Evolutionary conservation across 2,329 filamentous ascomycete species (phyloP).

Genomic region (Aureobasidium melanogenum): DNA sequence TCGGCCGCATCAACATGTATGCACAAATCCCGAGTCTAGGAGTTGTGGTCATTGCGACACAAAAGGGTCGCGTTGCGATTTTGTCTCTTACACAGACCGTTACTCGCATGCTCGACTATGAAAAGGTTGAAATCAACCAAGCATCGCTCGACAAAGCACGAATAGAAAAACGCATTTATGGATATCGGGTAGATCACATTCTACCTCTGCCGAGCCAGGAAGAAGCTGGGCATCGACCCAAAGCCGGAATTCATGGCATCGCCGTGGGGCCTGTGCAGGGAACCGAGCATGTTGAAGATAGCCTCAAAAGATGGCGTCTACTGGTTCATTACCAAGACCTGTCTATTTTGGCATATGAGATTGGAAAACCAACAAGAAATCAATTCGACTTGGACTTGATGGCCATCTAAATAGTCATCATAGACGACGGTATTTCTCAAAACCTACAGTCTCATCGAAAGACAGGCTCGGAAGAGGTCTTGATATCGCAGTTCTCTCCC

Average conservation of each 20-base stretch:
- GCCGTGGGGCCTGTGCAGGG: conserved; percentile 57
- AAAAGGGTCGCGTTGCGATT: conserved; percentile 57
- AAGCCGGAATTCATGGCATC: conserved; percentile 55
- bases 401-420: not conserved
- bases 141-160: not conserved
- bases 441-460: not conserved
- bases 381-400: not conserved
- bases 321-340: conserved; percentile 66
- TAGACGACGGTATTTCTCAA: not conserved
- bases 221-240: conserved; percentile 32
- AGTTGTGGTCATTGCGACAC: conserved; percentile 58
- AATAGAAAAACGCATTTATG: conserved; percentile 21
- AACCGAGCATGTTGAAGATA: conserved; percentile 21
- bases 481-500: not conserved
- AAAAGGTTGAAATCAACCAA: not conserved
- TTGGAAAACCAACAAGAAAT: conserved; percentile 29
- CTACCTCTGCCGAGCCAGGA: conserved; percentile 50
- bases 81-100: conserved; percentile 45
- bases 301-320: conserved; percentile 51
- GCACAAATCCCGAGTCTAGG: conserved; percentile 59
- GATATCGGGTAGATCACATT: conserved; percentile 49
- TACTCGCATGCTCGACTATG: not conserved
- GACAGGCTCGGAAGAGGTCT: not conserved
- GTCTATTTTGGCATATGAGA: conserved; percentile 60
- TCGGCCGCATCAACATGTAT: conserved; percentile 53